phyloP scores from a whole-genome alignment of 345 rosid species.

The Eucalyptus pauciflora region DNA sequence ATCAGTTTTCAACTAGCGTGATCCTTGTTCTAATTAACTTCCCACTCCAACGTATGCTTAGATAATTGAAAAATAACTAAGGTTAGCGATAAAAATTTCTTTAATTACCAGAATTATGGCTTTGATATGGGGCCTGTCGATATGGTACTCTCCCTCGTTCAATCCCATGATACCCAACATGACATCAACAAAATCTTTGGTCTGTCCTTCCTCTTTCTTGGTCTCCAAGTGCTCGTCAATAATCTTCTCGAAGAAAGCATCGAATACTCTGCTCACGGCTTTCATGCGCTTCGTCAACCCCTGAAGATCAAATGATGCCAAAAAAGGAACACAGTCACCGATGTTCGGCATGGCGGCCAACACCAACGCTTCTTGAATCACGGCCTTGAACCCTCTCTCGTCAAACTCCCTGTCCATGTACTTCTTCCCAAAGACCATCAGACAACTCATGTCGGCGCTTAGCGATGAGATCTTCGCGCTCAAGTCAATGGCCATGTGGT shows the following conservation, averaged over 20 bases:
- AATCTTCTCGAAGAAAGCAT: slow-evolving; percentile 22
- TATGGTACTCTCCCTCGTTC: slow-evolving; percentile 2
- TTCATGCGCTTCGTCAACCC: slow-evolving; percentile 22
- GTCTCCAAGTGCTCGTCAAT: slow-evolving; percentile 17
- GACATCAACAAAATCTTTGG: slow-evolving; percentile 19
- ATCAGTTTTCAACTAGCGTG: neutral
- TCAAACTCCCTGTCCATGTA: slow-evolving; percentile 10
- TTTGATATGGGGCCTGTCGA: slow-evolving; percentile 5
- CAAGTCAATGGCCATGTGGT: slow-evolving; percentile 12
- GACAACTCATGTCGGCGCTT: slow-evolving; percentile 15
- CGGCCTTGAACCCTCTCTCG: slow-evolving; percentile 20
- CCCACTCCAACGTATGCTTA: neutral
- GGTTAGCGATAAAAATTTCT: neutral
- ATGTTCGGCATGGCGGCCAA: slow-evolving; percentile 19
- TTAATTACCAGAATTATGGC: slow-evolving; percentile 4
- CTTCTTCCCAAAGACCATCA: slow-evolving; percentile 47
- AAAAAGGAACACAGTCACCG: slow-evolving; percentile 16
- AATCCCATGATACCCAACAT: slow-evolving; percentile 12
- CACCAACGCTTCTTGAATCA: slow-evolving; percentile 22
- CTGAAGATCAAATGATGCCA: slow-evolving; percentile 20
- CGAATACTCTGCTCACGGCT: slow-evolving; percentile 12
- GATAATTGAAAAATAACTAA: neutral
- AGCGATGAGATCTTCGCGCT: slow-evolving; percentile 13
- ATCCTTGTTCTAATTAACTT: neutral
- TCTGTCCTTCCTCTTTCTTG: neutral